A percentile compares a stretch with the other conserved stretches of the same genome.
These are phyloP conservation scores for Sedum album DNA, from an alignment of 164 flowering plant genomes.

Conservation along the genomic window DNA sequence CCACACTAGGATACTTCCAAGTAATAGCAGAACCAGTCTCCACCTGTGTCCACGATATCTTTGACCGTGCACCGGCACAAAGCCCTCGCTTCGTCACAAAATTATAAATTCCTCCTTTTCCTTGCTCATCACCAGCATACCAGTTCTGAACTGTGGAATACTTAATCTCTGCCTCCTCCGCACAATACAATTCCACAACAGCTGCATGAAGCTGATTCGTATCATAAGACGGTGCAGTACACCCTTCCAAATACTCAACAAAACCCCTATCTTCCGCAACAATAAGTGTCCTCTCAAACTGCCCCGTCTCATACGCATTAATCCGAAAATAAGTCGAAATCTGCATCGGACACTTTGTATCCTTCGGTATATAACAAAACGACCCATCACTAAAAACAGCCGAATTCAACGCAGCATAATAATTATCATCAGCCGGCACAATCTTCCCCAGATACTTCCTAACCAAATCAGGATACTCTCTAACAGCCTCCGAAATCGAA, in stretches of 20 bases:
- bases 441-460: slow-evolving; percentile 76
- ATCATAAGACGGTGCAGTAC: too few species aligned
- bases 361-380: too few species aligned
- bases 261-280: slow-evolving; percentile 82
- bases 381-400: too few species aligned
- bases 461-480: slow-evolving; percentile 79
- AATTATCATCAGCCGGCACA: slow-evolving; percentile 75
- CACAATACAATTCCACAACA: slow-evolving; percentile 84
- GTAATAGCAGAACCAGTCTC: too few species aligned
- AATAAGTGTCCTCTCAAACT: slow-evolving; percentile 92
- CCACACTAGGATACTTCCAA: too few species aligned
- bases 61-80: too few species aligned
- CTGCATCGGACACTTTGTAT: too few species aligned
- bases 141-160: slow-evolving; percentile 93
- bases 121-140: too few species aligned
- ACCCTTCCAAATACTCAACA: slow-evolving; percentile 88
- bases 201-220: slow-evolving; percentile 99
- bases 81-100: too few species aligned
- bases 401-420: too few species aligned
- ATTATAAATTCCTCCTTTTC: too few species aligned
- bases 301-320: slow-evolving; percentile 87
- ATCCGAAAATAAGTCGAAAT: slow-evolving; percentile 89
- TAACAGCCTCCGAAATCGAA: slow-evolving; percentile 87
- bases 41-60: too few species aligned
- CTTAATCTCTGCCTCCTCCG: slow-evolving; percentile 76